These are phyloP conservation scores for Pharnaceum exiguum DNA, from an alignment of 148 eudicot genomes.

Conservation along the genomic window DNA sequence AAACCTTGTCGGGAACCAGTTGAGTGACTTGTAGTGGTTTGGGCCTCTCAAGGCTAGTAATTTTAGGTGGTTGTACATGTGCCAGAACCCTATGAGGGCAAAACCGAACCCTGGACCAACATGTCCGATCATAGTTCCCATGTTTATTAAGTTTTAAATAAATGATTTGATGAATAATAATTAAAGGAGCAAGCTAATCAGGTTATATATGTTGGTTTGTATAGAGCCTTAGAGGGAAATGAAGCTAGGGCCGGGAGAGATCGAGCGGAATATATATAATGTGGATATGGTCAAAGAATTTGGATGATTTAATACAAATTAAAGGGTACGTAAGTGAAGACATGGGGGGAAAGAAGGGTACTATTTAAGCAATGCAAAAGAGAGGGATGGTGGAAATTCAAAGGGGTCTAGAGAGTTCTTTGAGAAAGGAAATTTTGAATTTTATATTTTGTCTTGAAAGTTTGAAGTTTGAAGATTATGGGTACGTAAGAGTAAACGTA, in stretches of 20 bases:
- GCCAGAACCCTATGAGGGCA: conserved; percentile 68
- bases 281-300: too few species aligned
- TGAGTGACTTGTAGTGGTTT: conserved; percentile 36
- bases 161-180: too few species aligned
- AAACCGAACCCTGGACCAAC: conserved; percentile 77
- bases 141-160: conserved; percentile 16
- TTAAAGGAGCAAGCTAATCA: too few species aligned
- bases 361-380: too few species aligned
- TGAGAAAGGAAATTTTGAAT: background rate
- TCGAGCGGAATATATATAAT: background rate
- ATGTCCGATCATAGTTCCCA: conserved; percentile 74
- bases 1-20: conserved; percentile 58
- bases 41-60: conserved; percentile 35
- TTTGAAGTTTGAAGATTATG: background rate
- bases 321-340: too few species aligned
- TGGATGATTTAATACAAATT: too few species aligned
- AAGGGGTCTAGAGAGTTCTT: conserved; percentile 27
- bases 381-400: background rate
- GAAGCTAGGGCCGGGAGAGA: background rate
- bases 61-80: conserved; percentile 55
- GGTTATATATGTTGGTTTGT: background rate
- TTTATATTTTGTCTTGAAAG: background rate
- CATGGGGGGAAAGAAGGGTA: background rate
- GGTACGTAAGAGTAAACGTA: background rate
- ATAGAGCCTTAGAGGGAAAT: background rate